These are phyloP conservation scores for Magnolia kwangsiensis DNA, from an alignment of 164 flowering plant species.

Conservation along the genomic window DNA sequence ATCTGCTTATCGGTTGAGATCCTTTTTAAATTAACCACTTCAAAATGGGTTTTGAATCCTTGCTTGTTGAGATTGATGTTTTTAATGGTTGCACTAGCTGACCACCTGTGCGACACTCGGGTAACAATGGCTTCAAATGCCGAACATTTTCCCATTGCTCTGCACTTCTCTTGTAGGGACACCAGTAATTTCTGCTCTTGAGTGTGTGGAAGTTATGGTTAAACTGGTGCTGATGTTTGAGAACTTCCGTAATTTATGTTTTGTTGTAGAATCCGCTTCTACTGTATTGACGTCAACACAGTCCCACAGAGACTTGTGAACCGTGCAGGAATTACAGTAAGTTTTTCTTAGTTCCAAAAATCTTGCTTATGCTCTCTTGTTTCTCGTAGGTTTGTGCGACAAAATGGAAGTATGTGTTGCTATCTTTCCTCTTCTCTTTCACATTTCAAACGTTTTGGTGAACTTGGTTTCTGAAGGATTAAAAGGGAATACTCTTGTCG, in stretches of 20 bases:
- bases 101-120: too few species aligned
- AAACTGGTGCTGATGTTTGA: constrained; percentile 1
- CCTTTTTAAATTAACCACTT: not conserved
- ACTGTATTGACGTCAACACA: constrained; percentile 67
- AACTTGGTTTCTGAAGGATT: not conserved
- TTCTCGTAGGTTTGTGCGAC: not conserved
- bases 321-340: constrained; percentile 81
- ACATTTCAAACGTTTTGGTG: not conserved
- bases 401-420: not conserved
- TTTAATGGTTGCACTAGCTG: not conserved
- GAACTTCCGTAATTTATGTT: not conserved
- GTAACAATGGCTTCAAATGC: not conserved
- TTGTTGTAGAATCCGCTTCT: constrained; percentile 63
- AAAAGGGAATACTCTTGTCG: not conserved
- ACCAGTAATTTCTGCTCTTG: not conserved
- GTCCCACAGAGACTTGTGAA: constrained; percentile 78
- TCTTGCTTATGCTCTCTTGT: not conserved
- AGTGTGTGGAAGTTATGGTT: not conserved
- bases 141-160: not conserved
- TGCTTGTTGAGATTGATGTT: not conserved
- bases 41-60: not conserved
- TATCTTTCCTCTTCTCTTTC: not conserved
- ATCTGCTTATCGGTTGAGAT: not conserved
- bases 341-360: constrained; percentile 15
- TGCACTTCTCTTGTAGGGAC: not conserved